These are phyloP conservation scores for Tremella fuciformis DNA, from an alignment of 768 basidiomycete genomes.

Conservation along the genomic window DNA sequence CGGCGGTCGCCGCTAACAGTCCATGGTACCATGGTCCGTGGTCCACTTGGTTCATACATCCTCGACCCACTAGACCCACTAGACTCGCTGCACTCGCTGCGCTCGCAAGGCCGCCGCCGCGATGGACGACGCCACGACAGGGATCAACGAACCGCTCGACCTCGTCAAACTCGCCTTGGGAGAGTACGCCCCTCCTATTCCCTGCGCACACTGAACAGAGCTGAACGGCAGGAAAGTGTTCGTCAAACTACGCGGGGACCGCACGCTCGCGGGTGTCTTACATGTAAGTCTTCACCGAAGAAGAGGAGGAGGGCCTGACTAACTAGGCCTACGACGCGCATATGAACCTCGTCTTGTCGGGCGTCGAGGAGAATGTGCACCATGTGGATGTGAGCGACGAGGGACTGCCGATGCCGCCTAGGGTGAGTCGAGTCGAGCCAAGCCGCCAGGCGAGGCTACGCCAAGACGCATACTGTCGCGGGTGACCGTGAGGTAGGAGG, in stretches of 20 bases:
- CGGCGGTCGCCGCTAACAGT: too few relatives aligned
- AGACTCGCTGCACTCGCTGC: too few relatives aligned
- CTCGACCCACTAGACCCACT: too few relatives aligned
- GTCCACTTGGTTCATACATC: too few relatives aligned
- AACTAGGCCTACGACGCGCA: slow-evolving; percentile 97
- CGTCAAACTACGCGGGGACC: slow-evolving; percentile 92
- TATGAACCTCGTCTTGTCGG: slow-evolving; percentile 97
- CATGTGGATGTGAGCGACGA: slow-evolving; percentile 82
- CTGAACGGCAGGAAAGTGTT: slow-evolving; percentile 66
- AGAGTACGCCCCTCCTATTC: slow-evolving; percentile 56
- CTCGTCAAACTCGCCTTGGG: slow-evolving; percentile 92
- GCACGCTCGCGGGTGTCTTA: slow-evolving; percentile 83
- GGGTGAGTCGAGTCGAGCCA: slow-evolving; percentile 51
- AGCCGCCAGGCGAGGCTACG: too few relatives aligned
- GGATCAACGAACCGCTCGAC: slow-evolving; percentile 80
- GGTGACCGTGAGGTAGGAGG: not conserved
- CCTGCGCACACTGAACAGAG: not conserved
- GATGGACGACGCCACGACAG: slow-evolving; percentile 47
- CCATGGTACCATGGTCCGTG: too few relatives aligned
- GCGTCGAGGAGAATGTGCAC: slow-evolving; percentile 96
- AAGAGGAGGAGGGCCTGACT: not conserved
- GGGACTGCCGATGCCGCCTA: slow-evolving; percentile 49
- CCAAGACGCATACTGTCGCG: too few relatives aligned
- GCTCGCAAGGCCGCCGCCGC: too few relatives aligned
- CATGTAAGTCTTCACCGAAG: slow-evolving; percentile 63